Evolutionary conservation across 176 grass and related monocot genomes (phyloP).

Genomic region (Oryza punctata): DNA sequence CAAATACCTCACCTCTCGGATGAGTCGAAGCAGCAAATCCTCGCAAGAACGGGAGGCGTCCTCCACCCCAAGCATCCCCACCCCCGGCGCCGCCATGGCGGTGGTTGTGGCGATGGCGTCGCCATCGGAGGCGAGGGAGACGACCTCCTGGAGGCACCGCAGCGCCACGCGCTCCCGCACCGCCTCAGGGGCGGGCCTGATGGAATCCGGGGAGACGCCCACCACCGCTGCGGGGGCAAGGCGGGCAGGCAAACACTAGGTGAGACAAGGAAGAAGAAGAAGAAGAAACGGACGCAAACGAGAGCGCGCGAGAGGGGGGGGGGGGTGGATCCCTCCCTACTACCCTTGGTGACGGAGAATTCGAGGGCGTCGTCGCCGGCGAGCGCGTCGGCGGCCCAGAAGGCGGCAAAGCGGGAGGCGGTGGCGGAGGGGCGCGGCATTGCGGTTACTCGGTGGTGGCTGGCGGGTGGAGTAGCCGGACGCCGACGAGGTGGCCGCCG

Average conservation of each 20-base stretch:
- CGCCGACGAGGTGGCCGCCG: too few relatives aligned
- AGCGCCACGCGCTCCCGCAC: constrained; percentile 36
- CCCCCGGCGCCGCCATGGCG: background rate
- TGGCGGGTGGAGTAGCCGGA: too few relatives aligned
- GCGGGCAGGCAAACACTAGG: constrained; percentile 8
- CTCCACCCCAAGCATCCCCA: constrained; percentile 13
- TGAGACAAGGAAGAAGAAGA: background rate
- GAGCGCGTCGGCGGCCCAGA: constrained; percentile 35
- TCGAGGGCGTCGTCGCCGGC: constrained; percentile 28
- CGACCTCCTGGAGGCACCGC: constrained; percentile 13
- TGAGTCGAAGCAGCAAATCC: constrained; percentile 32
- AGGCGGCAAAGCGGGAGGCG: constrained; percentile 2
- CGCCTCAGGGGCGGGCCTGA: constrained; percentile 16
- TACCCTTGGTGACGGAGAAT: constrained; percentile 34
- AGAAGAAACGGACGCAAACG: too few relatives aligned
- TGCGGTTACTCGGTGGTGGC: background rate
- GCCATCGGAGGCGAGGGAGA: background rate
- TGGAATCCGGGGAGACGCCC: constrained; percentile 10
- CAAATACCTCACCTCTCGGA: constrained; percentile 18
- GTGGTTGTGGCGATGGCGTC: too few relatives aligned
- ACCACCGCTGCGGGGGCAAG: constrained; percentile 21
- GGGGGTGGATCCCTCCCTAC: background rate
- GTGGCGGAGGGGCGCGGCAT: constrained; percentile 4
- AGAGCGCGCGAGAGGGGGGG: too few relatives aligned
- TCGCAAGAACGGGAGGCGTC: constrained; percentile 27